Evolutionary conservation across 495 filamentous ascomycete species (phyloP).

Genomic region (Geoglossum glabrum): DNA sequence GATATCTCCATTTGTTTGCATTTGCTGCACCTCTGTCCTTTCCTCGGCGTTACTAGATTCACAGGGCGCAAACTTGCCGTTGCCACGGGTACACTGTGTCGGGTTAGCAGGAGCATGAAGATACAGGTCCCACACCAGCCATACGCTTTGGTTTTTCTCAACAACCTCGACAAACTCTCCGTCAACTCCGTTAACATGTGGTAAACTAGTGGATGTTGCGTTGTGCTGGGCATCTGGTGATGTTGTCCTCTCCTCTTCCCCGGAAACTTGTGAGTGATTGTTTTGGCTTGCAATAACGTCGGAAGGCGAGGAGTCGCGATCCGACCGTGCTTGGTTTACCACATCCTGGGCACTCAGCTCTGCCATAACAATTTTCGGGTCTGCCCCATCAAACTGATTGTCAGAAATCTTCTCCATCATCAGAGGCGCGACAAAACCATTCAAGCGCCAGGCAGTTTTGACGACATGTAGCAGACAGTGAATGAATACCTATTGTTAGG

Average conservation of each 20-base stretch:
- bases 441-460: not conserved
- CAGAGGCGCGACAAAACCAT: too few relatives aligned
- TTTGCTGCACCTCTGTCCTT: not conserved
- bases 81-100: not conserved
- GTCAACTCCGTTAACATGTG: not conserved
- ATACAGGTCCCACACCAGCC: not conserved
- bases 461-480: not conserved
- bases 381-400: slow-evolving; percentile 18
- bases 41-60: not conserved
- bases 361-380: slow-evolving; percentile 59
- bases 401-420: not conserved
- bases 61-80: not conserved
- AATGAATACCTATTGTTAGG: slow-evolving; percentile 2
- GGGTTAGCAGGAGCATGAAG: not conserved
- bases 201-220: not conserved
- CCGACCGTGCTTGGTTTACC: slow-evolving; percentile 60
- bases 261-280: slow-evolving; percentile 15
- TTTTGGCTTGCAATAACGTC: slow-evolving; percentile 48
- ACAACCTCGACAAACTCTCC: not conserved
- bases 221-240: not conserved
- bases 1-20: slow-evolving; percentile 2
- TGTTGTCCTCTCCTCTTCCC: not conserved
- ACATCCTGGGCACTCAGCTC: slow-evolving; percentile 58
- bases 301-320: slow-evolving; percentile 50
- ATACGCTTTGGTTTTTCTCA: not conserved